Percentiles rank a stretch among this genome's conserved stretches.
Conservation (phyloP, 2,329 filamentous ascomycete species). For the Ploettnerulaceae sp. region DNA sequence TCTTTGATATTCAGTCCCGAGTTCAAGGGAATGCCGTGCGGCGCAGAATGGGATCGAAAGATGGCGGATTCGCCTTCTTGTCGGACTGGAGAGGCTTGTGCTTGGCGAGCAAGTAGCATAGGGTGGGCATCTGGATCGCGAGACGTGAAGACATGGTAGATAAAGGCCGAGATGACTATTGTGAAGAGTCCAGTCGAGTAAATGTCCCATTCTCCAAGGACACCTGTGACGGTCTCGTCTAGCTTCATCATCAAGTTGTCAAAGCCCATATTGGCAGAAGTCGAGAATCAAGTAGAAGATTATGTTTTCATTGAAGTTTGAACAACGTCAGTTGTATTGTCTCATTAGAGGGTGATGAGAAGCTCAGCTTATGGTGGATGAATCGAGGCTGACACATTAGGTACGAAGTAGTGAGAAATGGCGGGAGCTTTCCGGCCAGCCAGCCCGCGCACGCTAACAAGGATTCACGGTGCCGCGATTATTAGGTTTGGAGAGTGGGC, state of each 20-base stretch:
- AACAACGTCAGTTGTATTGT: background rate
- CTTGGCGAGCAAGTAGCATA: constrained; percentile 81
- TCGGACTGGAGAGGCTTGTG: constrained; percentile 70
- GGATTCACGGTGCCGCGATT: constrained; percentile 9
- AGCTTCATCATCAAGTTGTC: constrained; percentile 59
- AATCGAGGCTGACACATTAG: constrained; percentile 16
- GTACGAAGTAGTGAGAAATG: constrained; percentile 1
- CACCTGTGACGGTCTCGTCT: constrained; percentile 63
- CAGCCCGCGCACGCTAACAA: too few species aligned
- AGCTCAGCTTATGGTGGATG: background rate
- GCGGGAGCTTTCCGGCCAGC: constrained; percentile 1
- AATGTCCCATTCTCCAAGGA: constrained; percentile 76
- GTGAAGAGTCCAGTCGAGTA: constrained; percentile 71
- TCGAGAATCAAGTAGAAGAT: background rate
- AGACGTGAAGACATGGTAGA: constrained; percentile 65
- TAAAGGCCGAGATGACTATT: constrained; percentile 59
- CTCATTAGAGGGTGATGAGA: background rate
- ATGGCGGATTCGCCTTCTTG: constrained; percentile 80
- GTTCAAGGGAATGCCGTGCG: constrained; percentile 78
- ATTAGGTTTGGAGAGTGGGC: background rate
- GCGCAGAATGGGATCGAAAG: constrained; percentile 78
- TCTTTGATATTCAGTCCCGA: constrained; percentile 79
- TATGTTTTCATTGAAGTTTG: background rate
- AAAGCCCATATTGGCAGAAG: constrained; percentile 25
- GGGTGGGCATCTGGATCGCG: constrained; percentile 89